A percentile compares a stretch with the other conserved stretches of the same genome.
phyloP scores from a whole-genome alignment of 352 stramenopile genomes.

The Globisporangium middletonii region DNA sequence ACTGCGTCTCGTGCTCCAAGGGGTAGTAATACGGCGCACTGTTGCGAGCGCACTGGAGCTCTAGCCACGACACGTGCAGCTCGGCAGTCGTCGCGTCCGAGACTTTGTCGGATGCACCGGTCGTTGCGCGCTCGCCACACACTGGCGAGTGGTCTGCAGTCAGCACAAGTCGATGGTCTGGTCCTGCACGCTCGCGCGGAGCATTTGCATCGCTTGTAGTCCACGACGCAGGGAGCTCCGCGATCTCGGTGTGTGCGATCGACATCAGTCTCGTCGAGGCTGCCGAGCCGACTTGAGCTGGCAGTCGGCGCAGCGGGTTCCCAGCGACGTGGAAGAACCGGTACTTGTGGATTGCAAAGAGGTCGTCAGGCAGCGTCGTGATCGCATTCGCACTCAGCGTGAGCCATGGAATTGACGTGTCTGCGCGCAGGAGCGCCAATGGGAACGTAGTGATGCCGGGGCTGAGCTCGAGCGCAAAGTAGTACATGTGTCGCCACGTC shows the following conservation, averaged over 20 bases:
- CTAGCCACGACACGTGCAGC: background rate
- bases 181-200: background rate
- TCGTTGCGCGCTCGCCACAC: background rate
- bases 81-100: background rate
- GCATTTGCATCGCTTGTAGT: background rate
- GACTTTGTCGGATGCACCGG: background rate
- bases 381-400: background rate
- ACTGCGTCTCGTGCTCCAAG: background rate
- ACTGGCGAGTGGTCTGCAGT: background rate
- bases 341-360: constrained; percentile 1
- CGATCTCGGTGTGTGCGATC: background rate
- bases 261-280: background rate
- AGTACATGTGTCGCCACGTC: constrained; percentile 1
- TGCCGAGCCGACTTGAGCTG: background rate
- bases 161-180: background rate
- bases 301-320: constrained; percentile 9
- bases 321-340: constrained; percentile 4
- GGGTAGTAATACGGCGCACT: background rate
- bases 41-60: background rate
- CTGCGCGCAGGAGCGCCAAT: background rate
- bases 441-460: constrained; percentile 8
- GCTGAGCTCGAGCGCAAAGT: constrained; percentile 11
- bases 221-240: background rate
- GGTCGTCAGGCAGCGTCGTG: background rate
- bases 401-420: background rate